Percentiles rank a stretch among this genome's conserved stretches.
Evolutionary conservation across 306 rosid genomes (phyloP).

Genomic region (Vicia faba): DNA sequence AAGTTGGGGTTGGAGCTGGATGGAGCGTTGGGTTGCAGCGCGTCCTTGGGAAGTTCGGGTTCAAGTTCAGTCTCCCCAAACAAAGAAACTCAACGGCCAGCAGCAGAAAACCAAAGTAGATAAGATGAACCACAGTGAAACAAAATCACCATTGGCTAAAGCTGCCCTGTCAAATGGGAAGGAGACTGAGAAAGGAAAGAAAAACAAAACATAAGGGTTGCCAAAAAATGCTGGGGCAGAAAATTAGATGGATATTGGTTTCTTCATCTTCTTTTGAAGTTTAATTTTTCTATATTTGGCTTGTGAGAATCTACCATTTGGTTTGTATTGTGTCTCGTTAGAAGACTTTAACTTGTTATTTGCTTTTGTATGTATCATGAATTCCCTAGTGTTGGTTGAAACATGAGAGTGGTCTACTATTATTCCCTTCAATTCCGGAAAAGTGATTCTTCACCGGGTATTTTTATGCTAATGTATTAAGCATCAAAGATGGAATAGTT

Average conservation of each 20-base stretch:
- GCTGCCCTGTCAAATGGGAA: slow-evolving; percentile 49
- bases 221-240: slow-evolving; percentile 30
- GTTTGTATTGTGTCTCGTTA: slow-evolving; percentile 25
- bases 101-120: slow-evolving; percentile 39
- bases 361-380: slow-evolving; percentile 20
- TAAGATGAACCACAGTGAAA: slow-evolving; percentile 41
- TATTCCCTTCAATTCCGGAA: slow-evolving; percentile 13
- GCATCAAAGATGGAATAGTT: background rate
- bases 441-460: slow-evolving; percentile 12
- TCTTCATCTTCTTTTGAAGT: slow-evolving; percentile 1
- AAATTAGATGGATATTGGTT: slow-evolving; percentile 24
- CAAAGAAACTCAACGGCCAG: slow-evolving; percentile 53
- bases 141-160: slow-evolving; percentile 34
- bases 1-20: slow-evolving; percentile 95
- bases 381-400: slow-evolving; percentile 8
- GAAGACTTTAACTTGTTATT: background rate
- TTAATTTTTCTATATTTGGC: slow-evolving; percentile 36
- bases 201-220: slow-evolving; percentile 38
- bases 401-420: slow-evolving; percentile 19
- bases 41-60: slow-evolving; percentile 84
- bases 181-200: slow-evolving; percentile 53
- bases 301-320: slow-evolving; percentile 38
- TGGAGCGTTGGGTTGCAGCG: slow-evolving; percentile 81
- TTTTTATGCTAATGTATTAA: background rate
- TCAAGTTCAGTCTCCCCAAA: slow-evolving; percentile 42